These are phyloP conservation scores for Mycena capillaripes DNA, from an alignment of 768 basidiomycete genomes.

Conservation along the genomic window DNA sequence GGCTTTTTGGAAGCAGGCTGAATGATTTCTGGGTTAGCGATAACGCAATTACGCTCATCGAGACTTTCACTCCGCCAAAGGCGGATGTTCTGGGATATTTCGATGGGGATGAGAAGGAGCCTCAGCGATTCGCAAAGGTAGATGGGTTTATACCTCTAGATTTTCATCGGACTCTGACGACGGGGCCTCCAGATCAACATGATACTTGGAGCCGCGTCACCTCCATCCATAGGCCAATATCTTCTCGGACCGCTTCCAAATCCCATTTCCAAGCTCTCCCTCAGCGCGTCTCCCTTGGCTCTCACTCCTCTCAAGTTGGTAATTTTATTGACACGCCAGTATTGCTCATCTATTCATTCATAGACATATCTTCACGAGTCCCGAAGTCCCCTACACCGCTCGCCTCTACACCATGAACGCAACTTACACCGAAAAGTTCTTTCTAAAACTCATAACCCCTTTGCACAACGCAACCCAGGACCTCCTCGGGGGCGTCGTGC, in stretches of 20 bases:
- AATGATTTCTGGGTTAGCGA: slow-evolving; percentile 15
- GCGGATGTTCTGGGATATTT: slow-evolving; percentile 34
- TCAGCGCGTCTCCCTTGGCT: not conserved
- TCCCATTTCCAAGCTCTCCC: slow-evolving; percentile 26
- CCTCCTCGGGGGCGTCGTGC: slow-evolving; percentile 29
- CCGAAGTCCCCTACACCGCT: slow-evolving; percentile 32
- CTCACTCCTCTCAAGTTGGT: slow-evolving; percentile 29
- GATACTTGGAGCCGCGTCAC: slow-evolving; percentile 26
- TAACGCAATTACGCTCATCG: slow-evolving; percentile 30
- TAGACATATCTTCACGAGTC: slow-evolving; percentile 36
- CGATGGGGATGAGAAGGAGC: slow-evolving; percentile 12
- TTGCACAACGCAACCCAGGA: slow-evolving; percentile 31
- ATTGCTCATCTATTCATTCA: not conserved
- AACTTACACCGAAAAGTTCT: slow-evolving; percentile 12
- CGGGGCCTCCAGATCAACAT: slow-evolving; percentile 20
- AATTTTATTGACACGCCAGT: not conserved
- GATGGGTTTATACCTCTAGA: not conserved
- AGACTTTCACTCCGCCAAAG: slow-evolving; percentile 34
- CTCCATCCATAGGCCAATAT: slow-evolving; percentile 27
- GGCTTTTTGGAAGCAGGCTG: not conserved
- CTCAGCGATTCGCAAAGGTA: slow-evolving; percentile 29
- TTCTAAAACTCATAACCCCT: slow-evolving; percentile 10
- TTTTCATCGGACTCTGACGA: not conserved
- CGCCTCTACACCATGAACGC: slow-evolving; percentile 18
- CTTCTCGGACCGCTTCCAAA: slow-evolving; percentile 35